Evolutionary conservation across 1,284 basidiomycete genomes (phyloP), one percentile per base, ranked within the genome.

Genomic region (Trichosporon asahii): DNA sequence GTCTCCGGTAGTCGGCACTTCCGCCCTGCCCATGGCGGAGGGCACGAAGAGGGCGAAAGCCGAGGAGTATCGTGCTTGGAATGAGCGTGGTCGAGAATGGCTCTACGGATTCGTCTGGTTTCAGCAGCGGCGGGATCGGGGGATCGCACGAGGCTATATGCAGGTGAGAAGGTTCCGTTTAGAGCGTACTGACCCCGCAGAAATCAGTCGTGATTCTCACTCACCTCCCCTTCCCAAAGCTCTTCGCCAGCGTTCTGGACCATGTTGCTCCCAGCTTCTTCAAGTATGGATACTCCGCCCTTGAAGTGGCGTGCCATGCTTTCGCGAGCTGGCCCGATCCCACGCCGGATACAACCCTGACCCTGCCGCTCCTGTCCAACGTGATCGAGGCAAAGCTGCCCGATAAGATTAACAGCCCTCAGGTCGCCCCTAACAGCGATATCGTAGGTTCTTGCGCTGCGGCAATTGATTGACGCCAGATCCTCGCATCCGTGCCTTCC

Each of bases 31-130:
- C 1, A 8, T 15, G 8, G 18, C 31, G 27, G 14, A 21, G 23
- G 64, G 65, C 23, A 3, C 65, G 6, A 69, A 69, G n/a, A 75
- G 75, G 11, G 76, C 81, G 65, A 80, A 79, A 65, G 79, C 80
- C 29, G 80, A 79, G 35, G 80, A 83, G 70, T 83, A 83, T 66
- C 69, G 80, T 35, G 72, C 73, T 35, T 81, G 79, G 82, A 77
- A 81, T 66, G 79, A 80, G 69, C 76, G 76, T 25, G 81, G 81
- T 1, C 75, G 81, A 46, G 80, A 82, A 66, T 84, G 83, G 83
- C 70, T 95, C 40, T 94, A 95, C 77, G 93, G 93, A 0, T 95
- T 89, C 80, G 90, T 92, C 0, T 88, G 91, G 81, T 94, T 95
- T 78, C 88, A 88, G 21, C 92, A 93, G 79, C 86, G 87, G 72